phyloP scores from a whole-genome alignment of 139 green algal species.

The Ulvella scutata region DNA sequence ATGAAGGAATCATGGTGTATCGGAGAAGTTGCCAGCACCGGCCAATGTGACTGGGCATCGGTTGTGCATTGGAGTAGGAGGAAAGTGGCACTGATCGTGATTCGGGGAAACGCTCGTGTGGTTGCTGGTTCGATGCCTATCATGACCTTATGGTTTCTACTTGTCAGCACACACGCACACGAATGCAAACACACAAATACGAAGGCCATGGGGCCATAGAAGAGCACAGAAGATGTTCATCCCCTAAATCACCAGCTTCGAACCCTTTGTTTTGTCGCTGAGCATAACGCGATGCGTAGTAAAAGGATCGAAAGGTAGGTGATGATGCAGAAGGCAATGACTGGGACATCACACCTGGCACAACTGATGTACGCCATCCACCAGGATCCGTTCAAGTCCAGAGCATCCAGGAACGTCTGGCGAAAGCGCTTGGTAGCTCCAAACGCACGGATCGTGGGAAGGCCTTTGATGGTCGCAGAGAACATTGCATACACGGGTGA shows the following conservation, averaged over 20 bases:
- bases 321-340: background rate
- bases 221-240: no score
- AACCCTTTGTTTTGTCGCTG: no score
- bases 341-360: constrained; percentile 24
- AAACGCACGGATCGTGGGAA: constrained; percentile 87
- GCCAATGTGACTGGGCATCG: no score
- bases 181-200: no score
- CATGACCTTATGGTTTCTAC: no score
- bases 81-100: background rate
- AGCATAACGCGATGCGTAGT: no score
- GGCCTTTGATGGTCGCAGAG: constrained; percentile 60
- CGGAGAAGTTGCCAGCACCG: no score
- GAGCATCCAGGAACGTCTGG: constrained; percentile 23
- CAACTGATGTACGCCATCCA: constrained; percentile 36
- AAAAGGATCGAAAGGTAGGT: no score
- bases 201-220: no score
- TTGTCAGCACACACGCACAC: constrained; percentile 12
- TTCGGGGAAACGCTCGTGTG: background rate
- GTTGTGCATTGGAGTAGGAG: background rate
- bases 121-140: no score
- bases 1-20: no score
- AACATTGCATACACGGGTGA: constrained; percentile 78
- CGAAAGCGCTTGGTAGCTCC: constrained; percentile 35
- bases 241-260: no score
- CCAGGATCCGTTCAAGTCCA: constrained; percentile 46